Evolutionary conservation across 2,329 filamentous ascomycete species (phyloP), one percentile per base, ranked within the genome.

Genomic region (Polychaeton citri): DNA sequence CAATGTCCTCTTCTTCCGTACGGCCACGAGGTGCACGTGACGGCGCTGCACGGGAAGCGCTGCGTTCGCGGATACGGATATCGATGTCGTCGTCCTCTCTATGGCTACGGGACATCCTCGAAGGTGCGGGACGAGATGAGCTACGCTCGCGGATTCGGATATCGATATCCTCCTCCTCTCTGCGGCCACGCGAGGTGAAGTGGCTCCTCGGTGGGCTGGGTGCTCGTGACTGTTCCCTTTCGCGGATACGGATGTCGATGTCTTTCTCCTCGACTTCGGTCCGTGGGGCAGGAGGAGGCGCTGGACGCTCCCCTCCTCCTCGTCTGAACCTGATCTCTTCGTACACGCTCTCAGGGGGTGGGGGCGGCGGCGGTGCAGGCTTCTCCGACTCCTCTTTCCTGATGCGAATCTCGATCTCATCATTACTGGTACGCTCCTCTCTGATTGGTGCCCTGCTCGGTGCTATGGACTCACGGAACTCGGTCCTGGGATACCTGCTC

Each of bases 301-400:
- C 30, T 9, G 47, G 49, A 21, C 43, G 38, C 6, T 52, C 52
- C 26, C 52, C 53, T 12, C 41, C 60, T 19, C 54, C 57, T 15
- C 59, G 53, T 36, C 63, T 50, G 53, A 71, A 67, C 39, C 63
- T 60, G 38, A 70, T 61, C 42, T 70, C 65, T 37, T 71, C 67
- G 10, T 28, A 28, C 12, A 28, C 24, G 24, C 24, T 28, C 24
- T 28, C 24, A 12, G 24, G 24, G 12, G 24, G 24, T 28, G 24
- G 24, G 12, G 24, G 26, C n/a, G 44, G 37, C 5, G 50, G 50
- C 19, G 47, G 46, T 20, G 44, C 39, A 18, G 46, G 43, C 24
- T 36, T 40, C 10, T 44, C 43, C 28, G 39, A 33, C 20, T 53
- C 50, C 12, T 43, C 39, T 4, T 45, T 46, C 21, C 37, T 48